Base-by-base conservation (phyloP, 2,329 filamentous ascomycete species). In the Cladosporium colombiae region DNA sequence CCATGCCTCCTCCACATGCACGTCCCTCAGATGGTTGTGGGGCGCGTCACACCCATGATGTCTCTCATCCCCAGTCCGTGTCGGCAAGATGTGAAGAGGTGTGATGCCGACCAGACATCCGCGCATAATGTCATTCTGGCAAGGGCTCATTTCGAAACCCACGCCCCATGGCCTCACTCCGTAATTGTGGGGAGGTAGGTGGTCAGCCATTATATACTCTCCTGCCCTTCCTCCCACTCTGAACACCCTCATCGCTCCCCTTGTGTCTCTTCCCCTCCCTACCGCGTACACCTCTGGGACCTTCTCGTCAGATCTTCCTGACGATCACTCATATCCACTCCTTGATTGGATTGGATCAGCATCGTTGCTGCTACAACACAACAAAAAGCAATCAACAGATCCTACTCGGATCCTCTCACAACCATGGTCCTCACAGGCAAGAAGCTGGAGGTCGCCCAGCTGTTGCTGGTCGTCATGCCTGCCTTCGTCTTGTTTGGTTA, bases 401-500 rank as follows among this genome's bases (percentile, higher is more conserved):
- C 44, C 31, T 1, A 5, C 8, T 37, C 10, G 29, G 33, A 63
- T 56, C 35, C 23, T 11, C 8, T 37, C 25, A 35, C 61, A 55
- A 33, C 5, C 50, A 69, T 72, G 68, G 65, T 64, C 44, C 63
- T 70, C 56, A 69, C 60, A 29, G 72, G 72, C 33, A 69, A 64
- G 35, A 68, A 68, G 56, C 67, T 74, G 62, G 66, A 71, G 46
- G 46, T 70, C 7, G 64, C 67, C 35, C 70, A 78, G 70, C 75
- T 78, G 27, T 61, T 78, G 67, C 71, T 79, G 53, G 75, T 80
- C 44, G 78, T 79, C 63, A 66, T 77, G 55, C 78, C 78, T 7
- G 73, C 78, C 21, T 83, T 83, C 66, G 78, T 83, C 63, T 75
- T 82, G 57, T 84, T 82, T 69, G 83, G 83, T 62, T 85, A 84